Evolutionary conservation across 257 asterid species (phyloP).

Genomic region (Solanum pennellii): DNA sequence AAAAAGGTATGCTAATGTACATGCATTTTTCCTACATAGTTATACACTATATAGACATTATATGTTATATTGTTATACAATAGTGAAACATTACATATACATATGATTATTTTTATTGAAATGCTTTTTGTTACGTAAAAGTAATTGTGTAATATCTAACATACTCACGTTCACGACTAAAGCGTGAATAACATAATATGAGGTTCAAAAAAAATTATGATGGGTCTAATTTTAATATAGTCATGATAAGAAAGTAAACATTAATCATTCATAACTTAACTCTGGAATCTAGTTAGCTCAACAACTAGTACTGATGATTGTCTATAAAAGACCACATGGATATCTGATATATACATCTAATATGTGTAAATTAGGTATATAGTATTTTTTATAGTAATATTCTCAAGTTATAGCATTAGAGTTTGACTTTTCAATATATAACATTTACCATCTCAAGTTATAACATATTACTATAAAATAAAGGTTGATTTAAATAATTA

Average conservation of each 20-base stretch:
- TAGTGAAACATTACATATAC: no score
- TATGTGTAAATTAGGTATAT: no score
- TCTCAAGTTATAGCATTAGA: no score
- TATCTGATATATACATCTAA: neutral
- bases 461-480: no score
- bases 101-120: no score
- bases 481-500: no score
- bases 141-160: neutral
- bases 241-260: neutral
- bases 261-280: rapidly evolving
- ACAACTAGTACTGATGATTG: neutral
- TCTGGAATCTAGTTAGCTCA: neutral
- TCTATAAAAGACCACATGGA: neutral
- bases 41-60: neutral
- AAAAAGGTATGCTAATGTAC: neutral
- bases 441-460: no score
- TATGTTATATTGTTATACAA: no score
- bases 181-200: neutral
- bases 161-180: neutral
- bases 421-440: no score
- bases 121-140: no score
- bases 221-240: neutral
- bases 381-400: no score
- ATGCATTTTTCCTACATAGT: neutral
- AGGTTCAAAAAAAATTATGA: neutral